Evolutionary conservation across 1,139 yeast genomes (phyloP), one percentile per base, ranked within the genome.

Genomic region (Candida tropicalis): DNA sequence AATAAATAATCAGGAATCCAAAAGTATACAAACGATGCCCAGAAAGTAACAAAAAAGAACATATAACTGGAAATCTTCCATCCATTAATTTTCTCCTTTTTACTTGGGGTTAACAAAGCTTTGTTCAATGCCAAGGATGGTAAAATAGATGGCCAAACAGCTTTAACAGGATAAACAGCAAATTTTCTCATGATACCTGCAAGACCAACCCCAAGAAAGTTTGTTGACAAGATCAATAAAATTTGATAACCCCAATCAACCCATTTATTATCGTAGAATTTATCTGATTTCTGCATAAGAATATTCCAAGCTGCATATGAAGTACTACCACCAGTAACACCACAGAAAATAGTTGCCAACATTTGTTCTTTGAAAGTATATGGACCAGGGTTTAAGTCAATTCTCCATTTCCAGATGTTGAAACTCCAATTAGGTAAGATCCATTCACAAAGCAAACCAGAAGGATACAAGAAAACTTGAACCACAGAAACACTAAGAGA

Each of bases 191-290:
- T 60, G 23, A 83, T 55, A 46, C 87, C 86, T 32, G 86, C 82
- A 53, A 81, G 70, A 2, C 84, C 84, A 51, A 81, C 75, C 20
- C 89, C 88, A 56, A 83, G 58, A 49, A 73, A 75, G 55, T 82
- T 82, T 4, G 84, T 73, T 2, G 82, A 68, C 33, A 80, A 54
- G 4, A 75, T 68, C 37, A 82, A 59, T 42, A 78, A 58, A 32
- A 75, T 56, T 56, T 79, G 79, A 52, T 75, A 77, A 22, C 82
- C 81, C 45, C 65, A 63, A 15, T 62, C 59, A 4, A 69, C 75
- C 73, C 77, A 73, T 6, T 60, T 44, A 33, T 62, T 56, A 26
- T 65, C 62, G 50, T 77, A 58, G 31, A 48, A 57, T 5, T 39
- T 25, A 1, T 40, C 35, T 38, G 62, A 26, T 44, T 55, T 52